Percentiles rank a stretch among this genome's conserved stretches.
These are phyloP conservation scores for Ophiostoma sp. DNA, from an alignment of 2,329 filamentous ascomycete genomes.

Conservation along the genomic window DNA sequence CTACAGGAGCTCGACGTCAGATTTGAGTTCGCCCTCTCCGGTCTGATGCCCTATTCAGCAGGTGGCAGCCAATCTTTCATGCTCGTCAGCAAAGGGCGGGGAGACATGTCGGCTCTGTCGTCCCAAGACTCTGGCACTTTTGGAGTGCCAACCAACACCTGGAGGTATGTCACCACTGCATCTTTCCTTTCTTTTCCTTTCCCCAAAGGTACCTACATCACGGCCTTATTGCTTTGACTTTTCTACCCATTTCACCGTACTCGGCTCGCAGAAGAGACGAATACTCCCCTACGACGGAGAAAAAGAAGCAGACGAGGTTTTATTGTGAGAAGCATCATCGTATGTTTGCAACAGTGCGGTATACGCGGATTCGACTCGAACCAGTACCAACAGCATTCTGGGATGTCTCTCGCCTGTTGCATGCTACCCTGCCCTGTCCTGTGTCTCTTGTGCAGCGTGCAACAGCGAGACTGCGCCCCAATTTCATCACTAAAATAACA, in stretches of 20 bases:
- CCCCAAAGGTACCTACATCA: not conserved
- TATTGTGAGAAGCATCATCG: not conserved
- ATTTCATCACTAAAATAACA: constrained; percentile 27
- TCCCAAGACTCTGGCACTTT: not conserved
- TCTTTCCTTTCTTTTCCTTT: not conserved
- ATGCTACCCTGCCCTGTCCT: not conserved
- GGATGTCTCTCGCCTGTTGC: not conserved
- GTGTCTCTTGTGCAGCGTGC: not conserved
- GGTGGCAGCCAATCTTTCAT: not conserved
- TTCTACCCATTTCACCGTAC: not conserved
- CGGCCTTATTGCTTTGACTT: not conserved
- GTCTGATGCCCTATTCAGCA: constrained; percentile 1
- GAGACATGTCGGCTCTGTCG: not conserved
- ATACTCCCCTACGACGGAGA: not conserved
- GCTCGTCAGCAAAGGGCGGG: not conserved
- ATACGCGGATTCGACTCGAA: not conserved
- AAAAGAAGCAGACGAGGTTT: not conserved
- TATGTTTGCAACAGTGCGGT: not conserved
- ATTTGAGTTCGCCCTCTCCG: not conserved
- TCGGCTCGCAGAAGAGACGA: not conserved
- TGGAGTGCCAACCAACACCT: not conserved
- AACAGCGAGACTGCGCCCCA: constrained; percentile 25
- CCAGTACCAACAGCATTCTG: not conserved
- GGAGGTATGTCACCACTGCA: not conserved
- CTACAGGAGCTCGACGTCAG: not conserved